Percentiles rank a stretch among this genome's conserved stretches.
Evolutionary conservation across 768 basidiomycete species (phyloP).

Genomic region (Leucocoprinus birnbaumii): DNA sequence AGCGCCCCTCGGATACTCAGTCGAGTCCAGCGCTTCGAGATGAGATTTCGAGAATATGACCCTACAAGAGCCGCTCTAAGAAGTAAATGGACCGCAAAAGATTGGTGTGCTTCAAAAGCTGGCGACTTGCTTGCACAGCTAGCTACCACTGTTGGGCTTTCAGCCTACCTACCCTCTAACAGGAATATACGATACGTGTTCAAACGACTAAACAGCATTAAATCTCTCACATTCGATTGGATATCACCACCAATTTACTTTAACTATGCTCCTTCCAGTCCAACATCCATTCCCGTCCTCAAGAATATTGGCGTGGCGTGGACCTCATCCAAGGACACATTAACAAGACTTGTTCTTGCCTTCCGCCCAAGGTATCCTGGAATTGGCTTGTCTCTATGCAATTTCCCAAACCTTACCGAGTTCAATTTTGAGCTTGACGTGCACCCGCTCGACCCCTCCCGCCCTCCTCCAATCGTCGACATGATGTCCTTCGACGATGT

Average conservation of each 20-base stretch:
- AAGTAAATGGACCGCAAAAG: too few species aligned
- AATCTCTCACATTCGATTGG: neutral
- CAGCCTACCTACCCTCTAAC: too few species aligned
- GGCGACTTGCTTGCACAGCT: too few species aligned
- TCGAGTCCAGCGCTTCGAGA: too few species aligned
- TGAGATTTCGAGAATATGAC: too few species aligned
- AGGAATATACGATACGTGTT: neutral
- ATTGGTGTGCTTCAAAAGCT: too few species aligned
- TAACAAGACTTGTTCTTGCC: neutral
- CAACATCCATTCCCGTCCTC: neutral
- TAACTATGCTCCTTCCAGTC: neutral
- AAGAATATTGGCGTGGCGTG: neutral
- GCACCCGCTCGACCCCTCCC: too few species aligned
- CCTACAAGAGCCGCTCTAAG: too few species aligned
- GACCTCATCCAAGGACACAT: neutral
- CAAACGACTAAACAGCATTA: neutral
- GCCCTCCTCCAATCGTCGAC: too few species aligned
- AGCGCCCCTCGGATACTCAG: too few species aligned
- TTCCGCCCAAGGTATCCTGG: neutral
- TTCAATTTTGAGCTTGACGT: neutral
- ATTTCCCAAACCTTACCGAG: neutral
- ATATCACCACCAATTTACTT: neutral
- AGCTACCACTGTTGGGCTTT: too few species aligned
- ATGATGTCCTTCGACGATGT: too few species aligned
- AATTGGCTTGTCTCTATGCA: neutral